Base-by-base conservation (phyloP, 192 early-diverging fungal genomes). In the Mortierella antarctica region DNA sequence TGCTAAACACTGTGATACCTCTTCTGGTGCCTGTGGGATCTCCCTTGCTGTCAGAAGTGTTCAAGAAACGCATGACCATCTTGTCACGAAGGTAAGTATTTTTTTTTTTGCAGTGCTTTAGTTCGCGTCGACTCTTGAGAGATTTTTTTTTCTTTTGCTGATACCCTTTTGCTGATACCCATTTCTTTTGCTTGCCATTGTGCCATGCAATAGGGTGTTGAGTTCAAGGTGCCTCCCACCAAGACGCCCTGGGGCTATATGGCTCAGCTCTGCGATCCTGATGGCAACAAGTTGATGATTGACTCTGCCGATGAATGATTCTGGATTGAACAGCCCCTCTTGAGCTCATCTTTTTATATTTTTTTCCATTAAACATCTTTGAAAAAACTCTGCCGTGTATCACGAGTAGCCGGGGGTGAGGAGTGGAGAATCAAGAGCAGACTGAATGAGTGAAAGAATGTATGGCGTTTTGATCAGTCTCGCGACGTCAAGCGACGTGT, bases 181-280 rank as follows among this genome's bases (percentile, higher is more conserved):
- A 41, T 45, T 12, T 7, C 4, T 15, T 68, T 18, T 31, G 39
- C 12, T 41, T 41, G 15, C 10, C 6, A 7, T 59, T 59, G 23
- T 3, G 31, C 6, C 44, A 10, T 31, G 31, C 4, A 4, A 17
- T 56, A 74, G 74, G 74, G 76, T 4, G 69, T 79, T 5, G 40
- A 53, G 17, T 79, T 71, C 18, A 65, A 64, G 50, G 71, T 79
- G 76, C 57, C 56, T 6, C 76, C 76, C 0, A 40, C 56, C 1
- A 61, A 79, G 31, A 61, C 62, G 51, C 68, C 76, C 7, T 79
- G 76, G 76, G 76, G 76, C 14, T 58, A 49, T n/a, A 54, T 79
- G 57, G 76, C 76, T 15, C 49, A 59, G 57, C 53, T 79, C n/a
- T 10, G 23, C 2, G 76, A 79, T 10, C 76, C 76, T 4, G 76